Evolutionary conservation across 257 asterid species (phyloP), one percentile per base, ranked within the genome.

Genomic region (Ballota nigra): DNA sequence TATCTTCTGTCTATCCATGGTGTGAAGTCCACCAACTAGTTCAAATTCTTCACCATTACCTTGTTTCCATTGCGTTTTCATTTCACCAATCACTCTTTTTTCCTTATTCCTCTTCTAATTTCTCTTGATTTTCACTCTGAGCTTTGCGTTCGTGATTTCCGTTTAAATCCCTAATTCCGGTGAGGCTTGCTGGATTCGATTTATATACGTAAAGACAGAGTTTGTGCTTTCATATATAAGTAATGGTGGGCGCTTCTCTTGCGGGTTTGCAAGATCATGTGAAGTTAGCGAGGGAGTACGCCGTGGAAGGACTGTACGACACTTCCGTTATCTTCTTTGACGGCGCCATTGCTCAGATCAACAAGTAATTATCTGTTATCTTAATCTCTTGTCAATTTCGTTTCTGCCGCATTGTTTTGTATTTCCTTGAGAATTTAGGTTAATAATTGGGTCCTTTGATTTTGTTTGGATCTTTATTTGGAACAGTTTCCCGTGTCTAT

Each of bases 271-370:
- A 93, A 81, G 96, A 93, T 83, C 97, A 93, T 68, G 78, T 93
- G 76, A 93, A 91, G 81, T 79, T 93, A 75, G 98, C 98, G 8
- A 85, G 98, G 75, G 97, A 91, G 67, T 93, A 93, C 81, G 97
- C 98, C 8, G 74, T 89, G 53, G 98, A 93, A 83, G 98, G 98
- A 26, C 94, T 91, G 13, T 93, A 91, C 57, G 98, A 90, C 62
- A 88, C 96, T 56, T 83, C 97, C 10, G 66, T 93, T 26, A 91
- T 93, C 85, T 93, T 93, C 92, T 93, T 93, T 85, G 98, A 93
- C 72, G 98, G 97, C 43, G 94, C 96, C 70, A 86, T 93, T 79
- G 96, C 97, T 72, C 98, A 91, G 91, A 93, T 93, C 90, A 91
- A 91, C 87, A 91, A 89, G 98, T 93, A 89, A 31, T 12, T 38